Conservation (phyloP, 345 rosid species). For the Carallia brachiata region DNA sequence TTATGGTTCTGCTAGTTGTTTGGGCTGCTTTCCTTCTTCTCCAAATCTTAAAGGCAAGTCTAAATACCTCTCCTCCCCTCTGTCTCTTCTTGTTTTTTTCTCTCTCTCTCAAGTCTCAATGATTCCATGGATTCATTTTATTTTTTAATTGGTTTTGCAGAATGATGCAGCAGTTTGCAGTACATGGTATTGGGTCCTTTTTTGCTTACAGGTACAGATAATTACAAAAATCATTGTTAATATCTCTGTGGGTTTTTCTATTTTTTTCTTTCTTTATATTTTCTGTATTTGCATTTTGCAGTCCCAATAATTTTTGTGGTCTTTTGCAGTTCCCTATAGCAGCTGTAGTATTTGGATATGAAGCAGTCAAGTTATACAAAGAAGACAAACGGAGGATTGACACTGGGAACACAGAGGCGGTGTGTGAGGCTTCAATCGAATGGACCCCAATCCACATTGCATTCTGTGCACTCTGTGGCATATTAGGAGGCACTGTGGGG, state of each 20-base stretch:
- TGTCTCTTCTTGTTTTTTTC: background rate
- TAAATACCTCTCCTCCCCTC: background rate
- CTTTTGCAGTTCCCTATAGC: slow-evolving; percentile 64
- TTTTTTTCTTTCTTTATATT: background rate
- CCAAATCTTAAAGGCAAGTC: slow-evolving; percentile 43
- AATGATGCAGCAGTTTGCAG: slow-evolving; percentile 66
- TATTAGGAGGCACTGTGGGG: slow-evolving; percentile 83
- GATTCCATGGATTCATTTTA: slow-evolving; percentile 10
- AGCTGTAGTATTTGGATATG: slow-evolving; percentile 54
- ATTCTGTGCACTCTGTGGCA: slow-evolving; percentile 80
- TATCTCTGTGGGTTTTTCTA: background rate
- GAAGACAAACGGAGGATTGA: slow-evolving; percentile 57
- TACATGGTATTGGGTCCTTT: slow-evolving; percentile 69
- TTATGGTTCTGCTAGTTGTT: slow-evolving; percentile 42
- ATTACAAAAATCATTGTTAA: background rate
- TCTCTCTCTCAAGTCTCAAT: background rate
- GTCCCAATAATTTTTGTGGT: background rate
- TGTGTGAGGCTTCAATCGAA: slow-evolving; percentile 86
- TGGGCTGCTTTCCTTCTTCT: slow-evolving; percentile 74
- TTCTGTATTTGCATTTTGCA: background rate
- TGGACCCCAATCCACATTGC: slow-evolving; percentile 72
- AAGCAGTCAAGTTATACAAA: slow-evolving; percentile 58
- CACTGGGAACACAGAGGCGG: slow-evolving; percentile 53
- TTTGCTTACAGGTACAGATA: slow-evolving; percentile 67
- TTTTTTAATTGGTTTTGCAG: slow-evolving; percentile 37